A percentile compares a stretch with the other conserved stretches of the same genome.
These are phyloP conservation scores for Pyrenophora graminea DNA, from an alignment of 2,329 filamentous ascomycete genomes.

Conservation along the genomic window DNA sequence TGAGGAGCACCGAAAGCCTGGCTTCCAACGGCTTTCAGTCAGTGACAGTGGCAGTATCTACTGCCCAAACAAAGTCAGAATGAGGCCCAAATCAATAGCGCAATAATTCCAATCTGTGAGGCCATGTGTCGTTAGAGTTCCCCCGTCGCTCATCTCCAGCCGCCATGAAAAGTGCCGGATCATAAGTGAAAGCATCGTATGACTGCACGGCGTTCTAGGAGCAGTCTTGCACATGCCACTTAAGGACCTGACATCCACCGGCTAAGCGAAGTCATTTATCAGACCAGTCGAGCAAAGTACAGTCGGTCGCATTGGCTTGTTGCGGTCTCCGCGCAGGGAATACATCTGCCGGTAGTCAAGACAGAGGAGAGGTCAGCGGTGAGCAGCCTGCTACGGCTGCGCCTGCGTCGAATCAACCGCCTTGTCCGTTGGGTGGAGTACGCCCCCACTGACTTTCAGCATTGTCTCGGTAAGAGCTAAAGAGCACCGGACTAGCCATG, in stretches of 20 bases:
- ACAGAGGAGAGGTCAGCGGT: slow-evolving; percentile 10
- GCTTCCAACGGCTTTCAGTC: too few relatives aligned
- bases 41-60: neutral
- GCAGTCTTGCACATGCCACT: too few relatives aligned
- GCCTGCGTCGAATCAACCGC: slow-evolving; percentile 36
- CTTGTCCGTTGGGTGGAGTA: slow-evolving; percentile 45
- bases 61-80: neutral
- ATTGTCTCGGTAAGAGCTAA: slow-evolving; percentile 45
- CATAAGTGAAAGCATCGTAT: neutral
- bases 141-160: neutral
- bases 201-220: neutral
- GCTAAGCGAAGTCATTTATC: too few relatives aligned
- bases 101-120: neutral
- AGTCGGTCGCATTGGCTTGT: too few relatives aligned
- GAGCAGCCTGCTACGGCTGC: slow-evolving; percentile 22
- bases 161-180: neutral
- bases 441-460: slow-evolving; percentile 41
- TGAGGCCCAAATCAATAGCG: slow-evolving; percentile 1
- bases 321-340: neutral
- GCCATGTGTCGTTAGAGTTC: neutral
- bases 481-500: slow-evolving; percentile 49
- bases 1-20: too few relatives aligned
- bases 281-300: too few relatives aligned
- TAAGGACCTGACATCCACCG: too few relatives aligned
- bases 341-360: neutral